Evolutionary conservation across 2,329 filamentous ascomycete genomes (phyloP).

Genomic region (Capronia americana): DNA sequence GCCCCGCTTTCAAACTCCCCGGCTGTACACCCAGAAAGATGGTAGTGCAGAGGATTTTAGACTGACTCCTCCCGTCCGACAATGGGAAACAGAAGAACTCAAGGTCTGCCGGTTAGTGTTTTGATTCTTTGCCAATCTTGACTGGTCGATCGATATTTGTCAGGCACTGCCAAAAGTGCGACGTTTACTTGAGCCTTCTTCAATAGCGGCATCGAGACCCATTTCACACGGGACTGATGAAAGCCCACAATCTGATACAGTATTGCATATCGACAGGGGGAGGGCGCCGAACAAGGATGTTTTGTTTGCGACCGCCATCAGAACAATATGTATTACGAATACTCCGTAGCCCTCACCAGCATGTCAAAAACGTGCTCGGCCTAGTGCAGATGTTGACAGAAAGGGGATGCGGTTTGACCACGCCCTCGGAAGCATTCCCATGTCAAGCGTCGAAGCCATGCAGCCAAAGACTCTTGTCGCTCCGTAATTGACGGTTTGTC

Average conservation of each 20-base stretch:
- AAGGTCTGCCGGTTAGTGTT: background rate
- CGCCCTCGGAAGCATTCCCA: background rate
- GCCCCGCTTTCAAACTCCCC: background rate
- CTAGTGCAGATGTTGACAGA: slow-evolving; percentile 4
- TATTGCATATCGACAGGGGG: background rate
- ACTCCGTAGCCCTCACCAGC: too few species aligned
- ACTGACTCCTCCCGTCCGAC: background rate
- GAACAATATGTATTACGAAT: too few species aligned
- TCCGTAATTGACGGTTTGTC: background rate
- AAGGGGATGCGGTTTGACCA: background rate
- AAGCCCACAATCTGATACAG: background rate
- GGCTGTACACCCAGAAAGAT: background rate
- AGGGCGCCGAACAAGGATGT: background rate
- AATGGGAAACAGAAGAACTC: background rate
- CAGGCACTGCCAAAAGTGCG: background rate
- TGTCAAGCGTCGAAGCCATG: background rate
- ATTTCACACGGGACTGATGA: background rate
- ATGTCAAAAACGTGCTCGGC: slow-evolving; percentile 19
- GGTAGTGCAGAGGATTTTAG: background rate
- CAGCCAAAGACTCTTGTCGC: background rate
- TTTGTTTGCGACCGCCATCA: too few species aligned
- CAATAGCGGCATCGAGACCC: background rate
- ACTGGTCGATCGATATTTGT: background rate
- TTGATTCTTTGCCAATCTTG: background rate
- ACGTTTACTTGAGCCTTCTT: background rate